A percentile compares a stretch with the other conserved stretches of the same genome.
phyloP scores from a whole-genome alignment of 345 rosid species.

The rapeseed (Brassica napus) region DNA sequence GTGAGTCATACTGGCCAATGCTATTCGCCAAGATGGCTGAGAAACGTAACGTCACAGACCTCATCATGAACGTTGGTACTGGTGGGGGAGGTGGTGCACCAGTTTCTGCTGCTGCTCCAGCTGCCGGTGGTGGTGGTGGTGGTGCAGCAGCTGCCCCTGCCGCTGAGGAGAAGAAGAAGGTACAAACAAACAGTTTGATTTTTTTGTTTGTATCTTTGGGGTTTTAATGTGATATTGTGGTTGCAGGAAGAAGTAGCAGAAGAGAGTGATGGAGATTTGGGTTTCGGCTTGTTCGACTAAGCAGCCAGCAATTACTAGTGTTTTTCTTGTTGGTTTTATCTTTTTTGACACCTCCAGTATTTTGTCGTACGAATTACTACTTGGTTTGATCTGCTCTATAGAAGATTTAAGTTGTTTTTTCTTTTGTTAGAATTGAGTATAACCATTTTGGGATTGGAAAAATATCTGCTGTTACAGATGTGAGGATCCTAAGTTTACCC shows the following conservation, averaged over 20 bases:
- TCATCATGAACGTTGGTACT: background rate
- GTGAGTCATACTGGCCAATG: background rate
- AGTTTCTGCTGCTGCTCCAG: background rate
- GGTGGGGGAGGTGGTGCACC: background rate
- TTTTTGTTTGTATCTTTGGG: too few species aligned
- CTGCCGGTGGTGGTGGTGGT: background rate
- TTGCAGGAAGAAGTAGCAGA: background rate
- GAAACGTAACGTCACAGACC: background rate
- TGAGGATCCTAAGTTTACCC: too few species aligned
- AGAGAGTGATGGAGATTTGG: background rate
- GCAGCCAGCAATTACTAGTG: background rate
- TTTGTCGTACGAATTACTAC: background rate
- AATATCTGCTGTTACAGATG: too few species aligned
- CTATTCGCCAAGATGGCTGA: background rate
- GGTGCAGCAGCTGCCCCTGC: background rate
- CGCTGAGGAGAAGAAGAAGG: background rate
- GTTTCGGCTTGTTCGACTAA: background rate
- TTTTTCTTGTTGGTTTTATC: background rate
- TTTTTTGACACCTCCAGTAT: background rate
- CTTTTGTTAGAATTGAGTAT: background rate
- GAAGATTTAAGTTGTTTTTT: background rate
- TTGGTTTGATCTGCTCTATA: background rate
- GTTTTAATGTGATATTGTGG: background rate
- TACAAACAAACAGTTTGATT: too few species aligned
- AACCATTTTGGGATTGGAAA: background rate